Conservation (phyloP, 345 rosid genomes). For the Lepidium sativum region DNA sequence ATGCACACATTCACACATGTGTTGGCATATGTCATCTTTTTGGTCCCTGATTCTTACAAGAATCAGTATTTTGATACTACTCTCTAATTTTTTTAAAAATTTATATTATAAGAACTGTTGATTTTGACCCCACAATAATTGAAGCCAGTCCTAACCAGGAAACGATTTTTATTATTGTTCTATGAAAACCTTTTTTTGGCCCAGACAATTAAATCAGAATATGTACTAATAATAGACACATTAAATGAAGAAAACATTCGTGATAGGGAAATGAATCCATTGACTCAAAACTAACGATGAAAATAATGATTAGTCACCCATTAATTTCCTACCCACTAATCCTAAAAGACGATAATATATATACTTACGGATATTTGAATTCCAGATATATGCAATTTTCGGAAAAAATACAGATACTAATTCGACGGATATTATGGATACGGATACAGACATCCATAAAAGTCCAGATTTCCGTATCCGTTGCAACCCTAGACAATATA, state of each 20-base stretch:
- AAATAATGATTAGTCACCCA: background rate
- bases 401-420: too few relatives aligned
- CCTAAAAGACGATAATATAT: background rate
- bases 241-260: conserved; percentile 1
- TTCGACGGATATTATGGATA: too few relatives aligned
- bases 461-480: too few relatives aligned
- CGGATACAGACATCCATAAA: too few relatives aligned
- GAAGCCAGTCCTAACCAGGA: conserved; percentile 16
- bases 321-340: background rate
- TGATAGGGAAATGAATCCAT: background rate
- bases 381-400: too few relatives aligned
- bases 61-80: conserved; percentile 10
- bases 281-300: background rate
- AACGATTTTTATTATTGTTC: conserved; percentile 6
- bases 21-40: conserved; percentile 26
- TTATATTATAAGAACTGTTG: conserved; percentile 1
- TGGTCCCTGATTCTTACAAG: conserved; percentile 27
- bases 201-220: conserved; percentile 20
- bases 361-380: too few relatives aligned
- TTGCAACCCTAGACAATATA: background rate
- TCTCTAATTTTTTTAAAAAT: background rate
- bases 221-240: conserved; percentile 16
- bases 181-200: conserved; percentile 1
- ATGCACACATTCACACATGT: conserved; percentile 15
- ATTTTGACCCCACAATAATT: conserved; percentile 23